Conservation (phyloP, 1,284 basidiomycete species). For the Mycena sp. region DNA sequence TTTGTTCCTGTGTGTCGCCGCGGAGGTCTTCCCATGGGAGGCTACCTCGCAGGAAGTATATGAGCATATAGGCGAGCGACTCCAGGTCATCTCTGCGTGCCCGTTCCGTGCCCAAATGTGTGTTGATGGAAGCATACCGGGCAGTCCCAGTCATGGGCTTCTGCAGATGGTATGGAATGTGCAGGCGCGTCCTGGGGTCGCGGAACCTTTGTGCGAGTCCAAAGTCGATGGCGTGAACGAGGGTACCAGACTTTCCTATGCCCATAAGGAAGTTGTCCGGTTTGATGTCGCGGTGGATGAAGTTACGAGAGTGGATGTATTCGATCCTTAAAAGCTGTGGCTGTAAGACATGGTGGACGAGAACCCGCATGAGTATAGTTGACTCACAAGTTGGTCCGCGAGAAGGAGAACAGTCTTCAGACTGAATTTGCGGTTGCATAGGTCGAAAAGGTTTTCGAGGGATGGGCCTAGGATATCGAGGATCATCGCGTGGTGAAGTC, state of each 20-base stretch:
- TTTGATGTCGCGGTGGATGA: constrained; percentile 94
- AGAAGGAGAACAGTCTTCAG: constrained; percentile 94
- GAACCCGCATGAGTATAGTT: neutral
- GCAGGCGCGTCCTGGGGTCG: constrained; percentile 55
- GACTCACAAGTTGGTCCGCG: constrained; percentile 78
- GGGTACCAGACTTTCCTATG: constrained; percentile 90
- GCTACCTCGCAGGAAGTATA: constrained; percentile 70
- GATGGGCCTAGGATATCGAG: constrained; percentile 94
- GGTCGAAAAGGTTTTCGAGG: constrained; percentile 95
- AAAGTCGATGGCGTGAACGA: constrained; percentile 93
- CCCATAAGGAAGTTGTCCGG: constrained; percentile 96
- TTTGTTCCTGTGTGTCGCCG: too few species aligned
- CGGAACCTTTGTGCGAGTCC: constrained; percentile 93
- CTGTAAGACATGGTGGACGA: neutral
- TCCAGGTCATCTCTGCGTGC: constrained; percentile 71
- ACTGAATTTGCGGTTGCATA: constrained; percentile 92
- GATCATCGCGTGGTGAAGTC: constrained; percentile 97
- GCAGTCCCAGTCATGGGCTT: constrained; percentile 76
- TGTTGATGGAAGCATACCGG: constrained; percentile 77
- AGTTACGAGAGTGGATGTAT: constrained; percentile 99
- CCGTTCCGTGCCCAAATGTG: constrained; percentile 72
- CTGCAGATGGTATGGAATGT: constrained; percentile 91
- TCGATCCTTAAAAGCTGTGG: constrained; percentile 86
- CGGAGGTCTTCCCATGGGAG: too few species aligned
- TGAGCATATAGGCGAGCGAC: constrained; percentile 70